Evolutionary conservation across 345 rosid genomes (phyloP).

Genomic region (Salix viminalis): DNA sequence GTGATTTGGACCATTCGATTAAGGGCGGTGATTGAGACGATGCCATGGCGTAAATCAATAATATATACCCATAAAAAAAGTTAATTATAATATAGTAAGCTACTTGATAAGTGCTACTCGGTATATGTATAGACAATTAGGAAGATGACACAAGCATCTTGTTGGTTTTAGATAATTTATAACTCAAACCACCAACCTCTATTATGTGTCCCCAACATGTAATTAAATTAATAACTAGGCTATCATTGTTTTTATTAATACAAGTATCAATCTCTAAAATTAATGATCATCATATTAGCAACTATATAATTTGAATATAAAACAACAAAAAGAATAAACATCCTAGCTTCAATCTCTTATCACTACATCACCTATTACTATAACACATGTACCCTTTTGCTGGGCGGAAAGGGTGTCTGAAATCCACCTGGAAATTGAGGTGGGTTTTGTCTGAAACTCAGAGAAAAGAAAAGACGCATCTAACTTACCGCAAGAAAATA

Average conservation of each 20-base stretch:
- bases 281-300: too few species aligned
- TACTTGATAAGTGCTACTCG: background rate
- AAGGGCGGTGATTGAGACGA: background rate
- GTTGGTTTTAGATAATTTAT: conserved; percentile 4
- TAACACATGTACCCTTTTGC: background rate
- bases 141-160: conserved; percentile 1
- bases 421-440: conserved; percentile 56
- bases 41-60: background rate
- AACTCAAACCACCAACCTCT: conserved; percentile 1
- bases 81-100: background rate
- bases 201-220: conserved; percentile 11
- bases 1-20: background rate
- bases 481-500: background rate
- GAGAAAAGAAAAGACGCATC: conserved; percentile 21
- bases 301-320: too few species aligned
- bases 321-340: too few species aligned
- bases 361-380: too few species aligned
- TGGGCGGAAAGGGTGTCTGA: conserved; percentile 37
- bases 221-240: conserved; percentile 17
- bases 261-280: rapidly evolving
- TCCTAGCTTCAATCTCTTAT: too few species aligned
- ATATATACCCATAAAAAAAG: background rate
- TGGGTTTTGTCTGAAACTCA: conserved; percentile 39
- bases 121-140: background rate
- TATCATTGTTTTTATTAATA: too few species aligned